Conservation (phyloP, 352 stramenopile species). For the Globisporangium orthogonon region DNA sequence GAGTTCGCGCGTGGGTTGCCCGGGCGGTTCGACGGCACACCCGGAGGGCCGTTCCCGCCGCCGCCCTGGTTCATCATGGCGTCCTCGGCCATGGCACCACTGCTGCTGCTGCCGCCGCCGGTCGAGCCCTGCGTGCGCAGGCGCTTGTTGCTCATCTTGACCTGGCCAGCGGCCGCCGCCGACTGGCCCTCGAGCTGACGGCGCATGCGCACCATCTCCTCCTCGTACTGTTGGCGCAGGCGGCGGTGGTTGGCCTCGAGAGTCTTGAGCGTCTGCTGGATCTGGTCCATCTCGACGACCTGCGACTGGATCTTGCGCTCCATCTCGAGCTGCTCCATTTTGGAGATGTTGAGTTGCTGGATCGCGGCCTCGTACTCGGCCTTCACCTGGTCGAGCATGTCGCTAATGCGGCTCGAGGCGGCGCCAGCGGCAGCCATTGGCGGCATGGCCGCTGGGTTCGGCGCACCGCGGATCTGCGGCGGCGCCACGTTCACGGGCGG, state of each 20-base stretch:
- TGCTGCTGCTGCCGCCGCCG: not conserved
- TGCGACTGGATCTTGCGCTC: conserved; percentile 86
- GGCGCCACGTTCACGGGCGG: conserved; percentile 50
- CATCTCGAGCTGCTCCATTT: conserved; percentile 86
- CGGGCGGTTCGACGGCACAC: conserved; percentile 41
- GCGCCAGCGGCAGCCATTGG: conserved; percentile 41
- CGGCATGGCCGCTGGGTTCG: conserved; percentile 33
- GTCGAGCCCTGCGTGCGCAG: conserved; percentile 34
- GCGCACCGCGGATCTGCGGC: conserved; percentile 51
- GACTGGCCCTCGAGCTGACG: conserved; percentile 67
- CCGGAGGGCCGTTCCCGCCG: conserved; percentile 34
- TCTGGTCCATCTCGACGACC: conserved; percentile 85
- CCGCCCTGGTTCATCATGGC: conserved; percentile 45
- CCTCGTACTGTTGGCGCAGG: conserved; percentile 81
- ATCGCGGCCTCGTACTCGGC: conserved; percentile 77
- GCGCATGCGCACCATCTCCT: conserved; percentile 80
- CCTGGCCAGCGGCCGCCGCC: conserved; percentile 3
- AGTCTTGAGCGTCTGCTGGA: conserved; percentile 82
- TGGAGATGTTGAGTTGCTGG: conserved; percentile 83
- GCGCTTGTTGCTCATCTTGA: conserved; percentile 53
- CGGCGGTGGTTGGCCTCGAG: conserved; percentile 78
- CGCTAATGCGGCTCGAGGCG: conserved; percentile 48
- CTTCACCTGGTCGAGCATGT: conserved; percentile 85
- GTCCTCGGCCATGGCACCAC: conserved; percentile 44
- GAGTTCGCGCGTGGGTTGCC: conserved; percentile 37